These are phyloP conservation scores for Zanthoxylum bungeanum DNA, from an alignment of 345 rosid genomes.

Conservation along the genomic window DNA sequence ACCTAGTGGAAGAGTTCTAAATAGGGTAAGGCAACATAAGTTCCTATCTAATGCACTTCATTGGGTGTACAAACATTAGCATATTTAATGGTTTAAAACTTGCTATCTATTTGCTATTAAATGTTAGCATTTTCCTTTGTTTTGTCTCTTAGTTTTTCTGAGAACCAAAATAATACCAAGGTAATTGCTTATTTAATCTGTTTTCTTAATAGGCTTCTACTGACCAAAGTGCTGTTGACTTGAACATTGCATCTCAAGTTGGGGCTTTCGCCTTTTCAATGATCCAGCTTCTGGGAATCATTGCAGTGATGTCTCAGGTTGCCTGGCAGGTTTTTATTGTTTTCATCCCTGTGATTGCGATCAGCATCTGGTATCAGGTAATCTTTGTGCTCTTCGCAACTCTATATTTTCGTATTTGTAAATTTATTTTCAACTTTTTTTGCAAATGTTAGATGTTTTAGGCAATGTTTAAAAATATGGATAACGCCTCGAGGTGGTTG, in stretches of 20 bases:
- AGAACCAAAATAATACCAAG: not conserved
- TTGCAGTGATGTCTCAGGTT: constrained; percentile 58
- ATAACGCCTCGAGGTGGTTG: no score
- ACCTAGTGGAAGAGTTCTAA: constrained; percentile 62
- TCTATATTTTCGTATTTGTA: not conserved
- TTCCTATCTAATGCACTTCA: not conserved
- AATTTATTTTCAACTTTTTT: not conserved
- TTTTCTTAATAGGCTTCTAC: constrained; percentile 56
- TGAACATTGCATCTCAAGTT: constrained; percentile 45
- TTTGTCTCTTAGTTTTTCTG: not conserved
- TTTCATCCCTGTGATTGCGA: constrained; percentile 50
- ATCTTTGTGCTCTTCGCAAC: not conserved
- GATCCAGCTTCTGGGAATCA: constrained; percentile 60
- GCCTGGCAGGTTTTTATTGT: constrained; percentile 64
- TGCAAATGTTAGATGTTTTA: not conserved
- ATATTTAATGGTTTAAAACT: no score
- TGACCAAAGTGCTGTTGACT: constrained; percentile 67
- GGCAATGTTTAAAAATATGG: no score
- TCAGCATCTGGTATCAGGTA: constrained; percentile 67
- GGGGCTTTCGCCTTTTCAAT: constrained; percentile 40
- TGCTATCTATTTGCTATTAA: no score
- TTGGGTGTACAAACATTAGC: not conserved
- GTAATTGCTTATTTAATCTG: not conserved
- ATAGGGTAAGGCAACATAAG: constrained; percentile 35
- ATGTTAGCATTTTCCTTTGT: not conserved